Percentiles rank a stretch among this genome's conserved stretches.
These are phyloP conservation scores for Tolypocladium endophyticum DNA, from an alignment of 2,329 filamentous ascomycete genomes.

Conservation along the genomic window DNA sequence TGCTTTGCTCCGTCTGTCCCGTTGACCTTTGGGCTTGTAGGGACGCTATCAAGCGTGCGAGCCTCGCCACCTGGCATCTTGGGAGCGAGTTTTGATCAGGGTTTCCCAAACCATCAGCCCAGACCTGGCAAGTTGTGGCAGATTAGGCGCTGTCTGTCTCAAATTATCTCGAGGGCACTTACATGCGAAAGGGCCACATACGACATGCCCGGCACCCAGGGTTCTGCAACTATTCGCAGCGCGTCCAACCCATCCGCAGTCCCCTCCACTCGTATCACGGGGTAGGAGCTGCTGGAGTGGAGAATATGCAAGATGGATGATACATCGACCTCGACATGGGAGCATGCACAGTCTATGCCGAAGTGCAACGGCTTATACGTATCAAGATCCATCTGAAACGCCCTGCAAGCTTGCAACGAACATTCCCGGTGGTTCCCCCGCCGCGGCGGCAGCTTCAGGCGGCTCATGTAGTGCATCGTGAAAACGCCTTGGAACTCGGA, in stretches of 20 bases:
- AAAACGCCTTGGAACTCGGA: constrained; percentile 10
- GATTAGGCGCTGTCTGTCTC: background rate
- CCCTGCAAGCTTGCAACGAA: constrained; percentile 12
- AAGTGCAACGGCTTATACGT: constrained; percentile 16
- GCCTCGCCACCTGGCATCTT: constrained; percentile 16
- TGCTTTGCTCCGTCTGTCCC: background rate
- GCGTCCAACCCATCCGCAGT: background rate
- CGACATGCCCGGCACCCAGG: constrained; percentile 9
- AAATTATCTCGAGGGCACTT: background rate
- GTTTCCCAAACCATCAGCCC: constrained; percentile 25
- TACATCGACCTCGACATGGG: constrained; percentile 9
- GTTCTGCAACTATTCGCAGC: constrained; percentile 11
- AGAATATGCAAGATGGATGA: constrained; percentile 8
- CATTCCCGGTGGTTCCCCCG: constrained; percentile 14
- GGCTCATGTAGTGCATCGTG: constrained; percentile 13
- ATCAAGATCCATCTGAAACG: constrained; percentile 18
- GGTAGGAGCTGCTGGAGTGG: constrained; percentile 6
- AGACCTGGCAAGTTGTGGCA: constrained; percentile 11
- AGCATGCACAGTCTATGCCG: constrained; percentile 10
- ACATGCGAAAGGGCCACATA: constrained; percentile 25
- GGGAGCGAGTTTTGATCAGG: constrained; percentile 17
- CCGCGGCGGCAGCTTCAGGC: constrained; percentile 6
- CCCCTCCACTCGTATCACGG: constrained; percentile 8
- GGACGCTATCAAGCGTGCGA: constrained; percentile 12
- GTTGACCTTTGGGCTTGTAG: constrained; percentile 4